Evolutionary conservation across 192 early-diverging fungal species (phyloP).

Genomic region (Coemansia reversa): DNA sequence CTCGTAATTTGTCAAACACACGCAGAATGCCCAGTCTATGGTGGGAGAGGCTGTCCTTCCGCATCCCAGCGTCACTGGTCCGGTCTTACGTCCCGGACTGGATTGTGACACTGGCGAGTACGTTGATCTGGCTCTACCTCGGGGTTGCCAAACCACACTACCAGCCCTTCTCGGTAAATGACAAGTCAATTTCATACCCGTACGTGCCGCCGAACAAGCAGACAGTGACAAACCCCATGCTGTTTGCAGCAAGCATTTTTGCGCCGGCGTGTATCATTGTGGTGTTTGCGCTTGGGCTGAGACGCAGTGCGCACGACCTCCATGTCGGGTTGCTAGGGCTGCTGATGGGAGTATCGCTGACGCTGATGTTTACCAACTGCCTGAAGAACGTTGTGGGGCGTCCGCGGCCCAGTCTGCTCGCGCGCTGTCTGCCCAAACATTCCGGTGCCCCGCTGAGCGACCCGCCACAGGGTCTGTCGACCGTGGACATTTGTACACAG

Average conservation of each 20-base stretch:
- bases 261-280: slow-evolving; percentile 26
- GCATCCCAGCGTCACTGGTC: slow-evolving; percentile 14
- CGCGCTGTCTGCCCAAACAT: slow-evolving; percentile 35
- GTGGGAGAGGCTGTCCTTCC: slow-evolving; percentile 9
- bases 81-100: slow-evolving; percentile 54
- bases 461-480: slow-evolving; percentile 63
- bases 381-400: slow-evolving; percentile 61
- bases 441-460: slow-evolving; percentile 28
- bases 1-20: background rate
- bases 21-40: slow-evolving; percentile 6
- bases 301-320: slow-evolving; percentile 47
- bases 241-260: slow-evolving; percentile 34
- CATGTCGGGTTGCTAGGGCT: slow-evolving; percentile 53
- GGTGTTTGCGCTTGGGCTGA: slow-evolving; percentile 18
- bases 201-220: slow-evolving; percentile 43
- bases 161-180: slow-evolving; percentile 66
- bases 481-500: slow-evolving; percentile 62
- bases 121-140: slow-evolving; percentile 59
- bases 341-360: slow-evolving; percentile 53
- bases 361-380: slow-evolving; percentile 54
- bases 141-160: slow-evolving; percentile 63
- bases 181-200: slow-evolving; percentile 66
- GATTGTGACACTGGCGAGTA: slow-evolving; percentile 57
- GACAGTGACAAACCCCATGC: slow-evolving; percentile 43
- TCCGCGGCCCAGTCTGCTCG: slow-evolving; percentile 67